Base-by-base conservation (phyloP, 1,284 basidiomycete genomes). In the Porogramme epimiltina region DNA sequence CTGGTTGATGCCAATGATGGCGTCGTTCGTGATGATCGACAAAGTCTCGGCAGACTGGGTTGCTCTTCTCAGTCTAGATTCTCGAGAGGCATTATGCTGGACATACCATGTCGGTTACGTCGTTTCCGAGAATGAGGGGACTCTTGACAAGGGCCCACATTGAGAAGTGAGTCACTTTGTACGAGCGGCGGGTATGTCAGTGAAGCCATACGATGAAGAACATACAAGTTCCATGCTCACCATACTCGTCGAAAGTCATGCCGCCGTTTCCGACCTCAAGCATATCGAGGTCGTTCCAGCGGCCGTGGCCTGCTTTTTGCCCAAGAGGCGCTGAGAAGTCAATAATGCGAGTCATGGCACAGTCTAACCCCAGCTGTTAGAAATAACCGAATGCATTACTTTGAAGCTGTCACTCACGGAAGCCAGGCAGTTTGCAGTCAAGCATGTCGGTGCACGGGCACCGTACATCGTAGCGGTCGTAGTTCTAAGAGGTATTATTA, bases 281-380 rank as follows among this genome's bases (percentile, higher is more conserved):
- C 71, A 76, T 74, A 55, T 76, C 74, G 44, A 76, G 65, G 57
- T 76, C 74, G 52, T 74, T 75, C 72, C 72, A 76, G 36, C 62
- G 65, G 3, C 73, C 73, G 3, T 57, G 60, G n/a, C 69, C 70
- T 3, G 70, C 71, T 54, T 75, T 75, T 55, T 73, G 69, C 5
- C 68, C 68, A 3, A 76, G 59, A 8, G 70, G 71, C 2, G 74
- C 72, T 6, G 73, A 69, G 49, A 72, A 73, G 53, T 73, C 71
- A 46, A 74, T 64, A 47, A 74, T 72, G 20, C 71, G 66, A 15
- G 69, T 59, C 65, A 72, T 66, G 1, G 71, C 67, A 47, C 71
- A 74, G 43, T 68, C 71, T 70, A 26, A 3, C 18, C 19, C 5
- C 28, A 19, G n/a, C 20, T 22, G 34, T n/a, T 4, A 3, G 44